Conservation (phyloP, 208 protist genomes). For the Leishmania arabica region DNA sequence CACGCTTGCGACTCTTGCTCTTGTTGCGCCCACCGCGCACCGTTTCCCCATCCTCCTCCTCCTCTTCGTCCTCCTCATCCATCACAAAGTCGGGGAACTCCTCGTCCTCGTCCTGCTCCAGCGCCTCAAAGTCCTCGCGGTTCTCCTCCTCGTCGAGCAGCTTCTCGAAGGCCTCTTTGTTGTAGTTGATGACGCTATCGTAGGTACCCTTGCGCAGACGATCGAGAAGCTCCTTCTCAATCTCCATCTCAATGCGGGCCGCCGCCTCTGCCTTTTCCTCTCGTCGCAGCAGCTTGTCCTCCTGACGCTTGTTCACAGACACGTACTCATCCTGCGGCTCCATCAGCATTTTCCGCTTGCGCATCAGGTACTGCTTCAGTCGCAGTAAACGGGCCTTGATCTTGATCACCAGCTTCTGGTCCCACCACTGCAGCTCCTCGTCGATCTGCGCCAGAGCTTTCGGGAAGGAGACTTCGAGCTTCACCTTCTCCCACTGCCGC, state of each 20-base stretch:
- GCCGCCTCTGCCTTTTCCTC: slow-evolving; percentile 97
- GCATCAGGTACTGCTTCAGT: slow-evolving; percentile 98
- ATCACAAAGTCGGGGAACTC: slow-evolving; percentile 90
- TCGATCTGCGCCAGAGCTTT: slow-evolving; percentile 97
- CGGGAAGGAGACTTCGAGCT: slow-evolving; percentile 96
- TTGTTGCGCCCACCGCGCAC: slow-evolving; percentile 24
- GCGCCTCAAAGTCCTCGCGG: slow-evolving; percentile 69
- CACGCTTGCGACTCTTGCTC: slow-evolving; percentile 40
- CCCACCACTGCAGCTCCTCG: slow-evolving; percentile 97
- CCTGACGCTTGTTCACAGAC: slow-evolving; percentile 97
- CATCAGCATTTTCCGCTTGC: slow-evolving; percentile 96
- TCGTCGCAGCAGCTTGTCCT: slow-evolving; percentile 94
- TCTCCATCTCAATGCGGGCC: slow-evolving; percentile 96
- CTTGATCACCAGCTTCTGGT: slow-evolving; percentile 94
- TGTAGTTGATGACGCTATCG: slow-evolving; percentile 92
- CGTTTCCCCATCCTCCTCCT: slow-evolving; percentile 50
- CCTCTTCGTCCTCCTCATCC: slow-evolving; percentile 87
- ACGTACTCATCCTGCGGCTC: slow-evolving; percentile 96
- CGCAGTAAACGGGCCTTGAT: slow-evolving; percentile 98
- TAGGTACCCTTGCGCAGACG: slow-evolving; percentile 94
- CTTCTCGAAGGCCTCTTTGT: slow-evolving; percentile 87
- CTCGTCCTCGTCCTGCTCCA: slow-evolving; percentile 84
- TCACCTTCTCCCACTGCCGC: slow-evolving; percentile 98
- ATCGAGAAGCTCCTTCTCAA: slow-evolving; percentile 98
- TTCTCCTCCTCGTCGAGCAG: slow-evolving; percentile 89